Evolutionary conservation across 345 rosid genomes (phyloP).

Genomic region (Eucalyptus coolabah): DNA sequence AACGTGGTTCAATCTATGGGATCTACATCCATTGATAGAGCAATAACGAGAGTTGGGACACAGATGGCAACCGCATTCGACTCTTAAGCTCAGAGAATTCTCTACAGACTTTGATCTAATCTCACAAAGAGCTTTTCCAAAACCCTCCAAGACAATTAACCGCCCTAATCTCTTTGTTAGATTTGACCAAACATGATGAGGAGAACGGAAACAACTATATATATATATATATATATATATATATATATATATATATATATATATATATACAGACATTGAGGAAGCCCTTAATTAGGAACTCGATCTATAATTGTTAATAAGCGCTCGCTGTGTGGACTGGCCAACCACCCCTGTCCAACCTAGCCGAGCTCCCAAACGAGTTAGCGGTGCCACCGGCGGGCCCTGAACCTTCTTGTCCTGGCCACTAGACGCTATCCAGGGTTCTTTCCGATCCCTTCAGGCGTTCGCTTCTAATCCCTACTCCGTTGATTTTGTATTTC

Average conservation of each 20-base stretch:
- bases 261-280: background rate
- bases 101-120: background rate
- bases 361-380: background rate
- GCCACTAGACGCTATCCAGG: background rate
- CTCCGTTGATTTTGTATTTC: background rate
- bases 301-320: background rate
- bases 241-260: no score
- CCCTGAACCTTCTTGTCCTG: background rate
- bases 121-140: background rate
- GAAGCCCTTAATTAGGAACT: background rate
- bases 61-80: background rate
- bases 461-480: background rate
- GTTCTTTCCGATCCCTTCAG: background rate
- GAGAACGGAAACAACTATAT: background rate
- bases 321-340: background rate
- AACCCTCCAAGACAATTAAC: background rate
- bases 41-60: background rate
- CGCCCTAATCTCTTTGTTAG: background rate
- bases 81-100: background rate
- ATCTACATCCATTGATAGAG: background rate
- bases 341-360: background rate
- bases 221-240: no score
- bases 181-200: background rate
- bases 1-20: background rate
- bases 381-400: background rate